Evolutionary conservation across 176 grass and related monocot species (phyloP), one percentile per base, ranked within the genome.

Genomic region (Eleusine indica): DNA sequence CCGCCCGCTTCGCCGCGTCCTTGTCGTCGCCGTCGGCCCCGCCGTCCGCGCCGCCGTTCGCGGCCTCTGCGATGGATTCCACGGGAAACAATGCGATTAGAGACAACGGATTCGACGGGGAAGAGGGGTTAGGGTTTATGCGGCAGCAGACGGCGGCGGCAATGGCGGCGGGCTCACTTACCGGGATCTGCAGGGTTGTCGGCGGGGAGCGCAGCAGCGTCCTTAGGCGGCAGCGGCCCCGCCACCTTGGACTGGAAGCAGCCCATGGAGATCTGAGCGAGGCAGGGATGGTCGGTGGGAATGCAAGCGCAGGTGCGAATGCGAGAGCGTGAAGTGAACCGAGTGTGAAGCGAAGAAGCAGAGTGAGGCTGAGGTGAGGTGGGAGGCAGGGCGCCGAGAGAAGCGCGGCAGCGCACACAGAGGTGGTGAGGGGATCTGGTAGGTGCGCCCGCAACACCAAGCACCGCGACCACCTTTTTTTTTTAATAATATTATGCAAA

Each of bases 241-340:
- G 91, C 90, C 81, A 37, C 73, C 88, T 94, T 99, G 52, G 96
- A 99, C 74, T 87, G 91, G 88, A 99, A 91, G 87, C 93, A 99
- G 12, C 96, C 96, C 96, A 99, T 97, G 61, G 81, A 86, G 90
- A 86, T 93, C 88, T 83, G 76, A 16, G 78, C 78, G 58, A 78
- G 46, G 75, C 57, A 15, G 49, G 39, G 11, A 5, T 56, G 65
- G 49, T 40, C 65, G 75, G 75, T 60, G 66, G 47, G 52, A 74
- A 80, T 28, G 86, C 48, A 51, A 51, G 70, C 3, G 76, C 30
- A 30, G 29, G n/a, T 16, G 58, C 9, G 49, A 52, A 76, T 9
- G 70, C 53, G 44, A 74, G 54, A 66, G 82, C 19, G 80, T 70
- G 75, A 29, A 56, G 44, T 64, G 61, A 58, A n/a, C n/a, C 25